These are phyloP conservation scores for Coccinonectria pachysandricola DNA, from an alignment of 2,329 filamentous ascomycete genomes.

Conservation along the genomic window DNA sequence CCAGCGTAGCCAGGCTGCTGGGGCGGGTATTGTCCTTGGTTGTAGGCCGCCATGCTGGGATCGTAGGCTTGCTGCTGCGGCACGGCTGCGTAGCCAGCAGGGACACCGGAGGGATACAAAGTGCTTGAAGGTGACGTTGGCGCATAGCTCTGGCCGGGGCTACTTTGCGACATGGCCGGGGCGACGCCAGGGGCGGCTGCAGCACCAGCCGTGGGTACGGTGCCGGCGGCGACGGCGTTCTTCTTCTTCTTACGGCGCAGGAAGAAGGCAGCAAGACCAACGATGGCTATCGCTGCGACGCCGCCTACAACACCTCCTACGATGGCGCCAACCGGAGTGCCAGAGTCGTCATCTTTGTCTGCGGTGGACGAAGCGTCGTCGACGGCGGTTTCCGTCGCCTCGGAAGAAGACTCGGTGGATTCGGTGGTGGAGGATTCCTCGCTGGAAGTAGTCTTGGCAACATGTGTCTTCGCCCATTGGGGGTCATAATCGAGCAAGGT, in stretches of 20 bases:
- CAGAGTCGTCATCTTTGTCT: slow-evolving; percentile 2
- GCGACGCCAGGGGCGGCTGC: slow-evolving; percentile 2
- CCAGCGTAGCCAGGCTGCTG: slow-evolving; percentile 4
- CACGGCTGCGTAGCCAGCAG: slow-evolving; percentile 13
- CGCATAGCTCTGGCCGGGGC: slow-evolving; percentile 10
- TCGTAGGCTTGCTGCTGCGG: slow-evolving; percentile 19
- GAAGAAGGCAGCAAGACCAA: slow-evolving; percentile 30
- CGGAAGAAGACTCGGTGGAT: not conserved
- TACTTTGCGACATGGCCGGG: slow-evolving; percentile 13
- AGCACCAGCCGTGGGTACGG: slow-evolving; percentile 4
- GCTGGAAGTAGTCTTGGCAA: slow-evolving; percentile 2
- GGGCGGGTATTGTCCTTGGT: slow-evolving; percentile 9
- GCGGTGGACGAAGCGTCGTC: slow-evolving; percentile 1
- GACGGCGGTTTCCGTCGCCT: slow-evolving; percentile 3
- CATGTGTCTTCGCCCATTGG: slow-evolving; percentile 13
- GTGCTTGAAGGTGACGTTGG: slow-evolving; percentile 14
- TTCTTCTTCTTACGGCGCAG: slow-evolving; percentile 29
- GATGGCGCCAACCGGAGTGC: slow-evolving; percentile 31
- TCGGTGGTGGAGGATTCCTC: slow-evolving; percentile 2
- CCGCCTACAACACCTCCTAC: slow-evolving; percentile 38
- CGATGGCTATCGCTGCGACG: slow-evolving; percentile 29
- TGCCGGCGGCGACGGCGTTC: slow-evolving; percentile 17
- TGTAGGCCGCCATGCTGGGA: slow-evolving; percentile 11
- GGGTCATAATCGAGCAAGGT: slow-evolving; percentile 22
- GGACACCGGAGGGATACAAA: slow-evolving; percentile 19